A percentile compares a stretch with the other conserved stretches of the same genome.
Conservation (phyloP, 78 protist species). For the Dictyostelium discoideum region dicty_2.7 NC_007088.5:2261001-2261500, state of each 20-base stretch:
- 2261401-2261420: no score
- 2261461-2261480: no score
- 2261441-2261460: no score
- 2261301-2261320: background rate
- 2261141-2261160: background rate
- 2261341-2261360: no score
- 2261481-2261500: no score
- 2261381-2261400: no score
- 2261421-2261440: no score
- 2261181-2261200: background rate
- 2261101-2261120: background rate
- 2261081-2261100: background rate
- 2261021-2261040: no score
- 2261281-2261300: background rate
- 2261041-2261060: background rate
- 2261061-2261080: background rate
- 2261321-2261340: no score
- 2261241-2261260: background rate
- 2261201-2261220: background rate
- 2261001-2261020: no score
- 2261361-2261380: no score
- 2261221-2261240: background rate
- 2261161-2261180: background rate
- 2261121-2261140: background rate
- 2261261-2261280: background rate